Evolutionary conservation across 2,329 filamentous ascomycete species (phyloP).

Genomic region (Beauveria pseudobassiana): DNA sequence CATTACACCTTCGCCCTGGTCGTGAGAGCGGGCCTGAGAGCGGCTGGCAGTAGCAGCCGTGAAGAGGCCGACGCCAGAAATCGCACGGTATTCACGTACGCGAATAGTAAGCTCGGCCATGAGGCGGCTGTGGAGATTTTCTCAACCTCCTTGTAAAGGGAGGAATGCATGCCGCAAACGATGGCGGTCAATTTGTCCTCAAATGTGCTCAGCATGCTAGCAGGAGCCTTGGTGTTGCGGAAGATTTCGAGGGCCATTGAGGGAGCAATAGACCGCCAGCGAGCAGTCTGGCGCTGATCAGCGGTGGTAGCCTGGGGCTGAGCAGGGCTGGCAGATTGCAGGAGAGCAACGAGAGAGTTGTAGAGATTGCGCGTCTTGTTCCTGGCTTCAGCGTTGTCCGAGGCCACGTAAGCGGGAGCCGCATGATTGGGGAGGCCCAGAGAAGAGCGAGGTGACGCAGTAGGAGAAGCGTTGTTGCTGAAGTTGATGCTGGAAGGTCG

Average conservation of each 20-base stretch:
- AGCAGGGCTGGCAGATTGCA: conserved; percentile 37
- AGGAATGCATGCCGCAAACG: conserved; percentile 34
- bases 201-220: conserved; percentile 38
- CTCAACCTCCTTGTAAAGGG: conserved; percentile 42
- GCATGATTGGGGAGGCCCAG: conserved; percentile 25
- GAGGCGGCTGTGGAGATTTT: conserved; percentile 41
- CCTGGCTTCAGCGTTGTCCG: conserved; percentile 33
- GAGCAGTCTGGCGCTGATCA: conserved; percentile 32
- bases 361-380: conserved; percentile 42
- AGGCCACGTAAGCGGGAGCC: conserved; percentile 23
- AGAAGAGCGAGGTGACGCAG: conserved; percentile 45
- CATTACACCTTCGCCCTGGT: conserved; percentile 44
- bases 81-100: conserved; percentile 44
- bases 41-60: conserved; percentile 47
- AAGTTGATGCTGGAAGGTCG: conserved; percentile 46
- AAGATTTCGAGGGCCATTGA: conserved; percentile 51
- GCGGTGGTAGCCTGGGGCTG: conserved; percentile 12
- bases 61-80: conserved; percentile 48
- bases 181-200: conserved; percentile 42
- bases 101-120: conserved; percentile 40
- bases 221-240: conserved; percentile 45
- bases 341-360: conserved; percentile 44
- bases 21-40: conserved; percentile 28
- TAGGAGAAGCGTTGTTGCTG: conserved; percentile 40
- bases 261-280: conserved; percentile 46